Percentiles rank a stretch among this genome's conserved stretches.
These are phyloP conservation scores for peach (Prunus persica) DNA, from an alignment of 306 rosid species.

Conservation along the genomic window Prunus_persica_NCBIv2 NC_034012.1:1089501-1090000, in stretches of 20 bases:
- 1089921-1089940: slow-evolving; percentile 73
- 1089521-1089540: slow-evolving; percentile 54
- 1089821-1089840: not conserved
- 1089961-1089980: slow-evolving; percentile 72
- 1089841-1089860: slow-evolving; percentile 34
- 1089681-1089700: slow-evolving; percentile 57
- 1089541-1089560: not conserved
- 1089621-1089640: slow-evolving; percentile 63
- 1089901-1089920: slow-evolving; percentile 59
- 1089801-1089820: not conserved
- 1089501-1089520: slow-evolving; percentile 50
- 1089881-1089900: slow-evolving; percentile 47
- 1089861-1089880: slow-evolving; percentile 60
- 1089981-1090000: slow-evolving; percentile 87
- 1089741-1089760: slow-evolving; percentile 69
- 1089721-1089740: slow-evolving; percentile 62
- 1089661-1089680: slow-evolving; percentile 62
- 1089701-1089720: slow-evolving; percentile 47
- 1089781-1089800: not conserved
- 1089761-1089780: slow-evolving; percentile 93
- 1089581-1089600: not conserved
- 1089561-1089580: not conserved
- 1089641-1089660: slow-evolving; percentile 68
- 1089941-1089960: slow-evolving; percentile 79
- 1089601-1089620: slow-evolving; percentile 17